phyloP scores from a whole-genome alignment of 1,284 basidiomycete species.

The Hortiboletus rubellus region DNA sequence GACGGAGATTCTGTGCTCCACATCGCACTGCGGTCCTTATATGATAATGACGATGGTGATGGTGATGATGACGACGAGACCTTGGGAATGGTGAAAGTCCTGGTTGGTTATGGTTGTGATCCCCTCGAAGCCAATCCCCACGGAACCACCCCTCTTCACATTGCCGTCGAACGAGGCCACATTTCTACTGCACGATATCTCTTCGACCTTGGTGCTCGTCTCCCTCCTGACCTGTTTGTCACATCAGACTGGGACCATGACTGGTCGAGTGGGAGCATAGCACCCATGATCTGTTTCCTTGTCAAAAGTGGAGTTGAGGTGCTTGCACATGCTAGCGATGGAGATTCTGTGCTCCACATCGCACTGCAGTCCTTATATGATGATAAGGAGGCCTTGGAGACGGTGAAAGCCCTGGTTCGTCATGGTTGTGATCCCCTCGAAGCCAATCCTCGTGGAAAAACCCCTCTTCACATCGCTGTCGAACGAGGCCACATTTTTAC shows the following conservation, averaged over 20 bases:
- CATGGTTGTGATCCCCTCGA: too few species aligned
- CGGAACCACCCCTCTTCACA: neutral
- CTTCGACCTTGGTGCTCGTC: neutral
- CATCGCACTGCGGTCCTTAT: neutral
- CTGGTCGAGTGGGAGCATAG: rapidly evolving
- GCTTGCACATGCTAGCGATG: neutral
- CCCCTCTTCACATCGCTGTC: too few species aligned
- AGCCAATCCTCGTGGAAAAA: too few species aligned
- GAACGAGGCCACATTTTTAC: too few species aligned
- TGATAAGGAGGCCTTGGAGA: too few species aligned
- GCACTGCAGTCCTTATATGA: too few species aligned
- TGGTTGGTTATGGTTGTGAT: neutral
- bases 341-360: too few species aligned
- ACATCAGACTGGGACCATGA: neutral
- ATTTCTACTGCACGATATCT: neutral
- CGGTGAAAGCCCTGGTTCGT: too few species aligned
- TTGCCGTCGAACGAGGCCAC: neutral
- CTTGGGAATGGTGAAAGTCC: neutral
- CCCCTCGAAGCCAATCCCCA: neutral
- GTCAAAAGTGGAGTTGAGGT: too few species aligned
- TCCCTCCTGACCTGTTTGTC: neutral
- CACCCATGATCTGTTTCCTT: neutral
- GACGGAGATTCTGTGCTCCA: neutral
- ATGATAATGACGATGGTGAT: too few species aligned
- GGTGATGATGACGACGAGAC: too few species aligned